Evolutionary conservation across 2,329 filamentous ascomycete species (phyloP), one percentile per base, ranked within the genome.

Genomic region (Cercospora sesami): DNA sequence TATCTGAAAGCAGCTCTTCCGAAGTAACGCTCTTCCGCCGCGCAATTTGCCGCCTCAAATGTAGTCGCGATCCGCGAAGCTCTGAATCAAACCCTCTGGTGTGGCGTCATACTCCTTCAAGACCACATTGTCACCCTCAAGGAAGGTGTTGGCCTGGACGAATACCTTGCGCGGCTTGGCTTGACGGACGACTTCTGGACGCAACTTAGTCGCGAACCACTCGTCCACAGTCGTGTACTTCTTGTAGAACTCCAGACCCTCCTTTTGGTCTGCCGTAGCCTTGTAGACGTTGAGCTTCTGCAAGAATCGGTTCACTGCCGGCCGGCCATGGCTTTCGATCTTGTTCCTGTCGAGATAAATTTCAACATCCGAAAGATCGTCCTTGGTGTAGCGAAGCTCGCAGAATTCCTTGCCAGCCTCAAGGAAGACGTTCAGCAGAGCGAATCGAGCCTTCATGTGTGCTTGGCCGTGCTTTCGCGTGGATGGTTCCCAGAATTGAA

Each of bases 281-380:
- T 97, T 97, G 85, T 92, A 97, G 71, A 97, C 85, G 80, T 97
- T 94, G 70, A 98, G 82, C 80, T 96, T 95, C 82, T 96, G 93
- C 61, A 98, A 84, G 78, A 96, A 96, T 62, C 89, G 86, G 74
- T 92, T 92, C 21, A 98, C 92, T 2, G 94, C 92, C 51, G 91
- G 89, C 2, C 93, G 89, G 21, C 94, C 94, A 14, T 91, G 88
- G 0, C 89, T 92, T 36, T 95, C 83, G 73, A 97, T 97, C 84
- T 96, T 95, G 72, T 85, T 89, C 45, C 93, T 90, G 80, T 97
- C 93, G 28, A 98, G 84, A 69, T 87, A 87, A 76, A 98, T 94
- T 18, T 88, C 91, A 55, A 97, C 81, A 77, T 96, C 93, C 0
- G 90, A 91, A 2, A 97, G 83, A 57, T 77, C 73, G 28, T 93